These are phyloP conservation scores for Coelastrella sp. DNA, from an alignment of 139 green algal species.

Conservation along the genomic window DNA sequence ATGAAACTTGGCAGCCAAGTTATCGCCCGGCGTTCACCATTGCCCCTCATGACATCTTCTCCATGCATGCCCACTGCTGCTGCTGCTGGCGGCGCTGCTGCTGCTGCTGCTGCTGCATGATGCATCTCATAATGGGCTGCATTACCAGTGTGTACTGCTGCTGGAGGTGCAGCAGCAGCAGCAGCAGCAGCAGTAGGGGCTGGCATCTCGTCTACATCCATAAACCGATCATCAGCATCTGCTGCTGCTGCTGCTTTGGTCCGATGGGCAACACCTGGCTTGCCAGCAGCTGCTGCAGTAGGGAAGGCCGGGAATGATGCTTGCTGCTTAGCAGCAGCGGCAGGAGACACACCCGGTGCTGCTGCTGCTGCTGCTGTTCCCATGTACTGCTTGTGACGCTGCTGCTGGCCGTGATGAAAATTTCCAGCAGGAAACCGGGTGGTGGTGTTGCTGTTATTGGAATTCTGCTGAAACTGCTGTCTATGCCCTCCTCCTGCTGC, in stretches of 20 bases:
- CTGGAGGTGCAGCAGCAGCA: background rate
- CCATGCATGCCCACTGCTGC: background rate
- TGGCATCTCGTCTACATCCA: background rate
- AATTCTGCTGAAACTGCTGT: background rate
- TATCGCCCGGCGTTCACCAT: background rate
- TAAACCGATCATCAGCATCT: background rate
- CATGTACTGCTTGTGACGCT: background rate
- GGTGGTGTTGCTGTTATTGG: background rate
- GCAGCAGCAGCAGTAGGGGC: too few species aligned
- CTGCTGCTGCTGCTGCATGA: background rate
- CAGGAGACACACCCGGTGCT: background rate
- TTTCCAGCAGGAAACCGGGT: background rate
- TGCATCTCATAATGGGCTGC: background rate
- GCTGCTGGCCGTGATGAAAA: background rate
- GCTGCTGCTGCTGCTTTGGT: background rate
- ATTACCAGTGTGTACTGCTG: background rate
- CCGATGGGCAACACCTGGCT: background rate
- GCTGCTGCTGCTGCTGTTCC: slow-evolving; percentile 15
- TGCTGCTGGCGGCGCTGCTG: background rate
- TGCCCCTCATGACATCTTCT: background rate
- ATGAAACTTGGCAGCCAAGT: background rate
- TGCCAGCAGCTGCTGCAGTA: background rate
- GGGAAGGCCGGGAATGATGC: background rate
- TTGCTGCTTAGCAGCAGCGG: background rate
- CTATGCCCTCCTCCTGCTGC: slow-evolving; percentile 1